Conservation (phyloP, 2,329 filamentous ascomycete species). For the Nigrograna mackinnonii region DNA sequence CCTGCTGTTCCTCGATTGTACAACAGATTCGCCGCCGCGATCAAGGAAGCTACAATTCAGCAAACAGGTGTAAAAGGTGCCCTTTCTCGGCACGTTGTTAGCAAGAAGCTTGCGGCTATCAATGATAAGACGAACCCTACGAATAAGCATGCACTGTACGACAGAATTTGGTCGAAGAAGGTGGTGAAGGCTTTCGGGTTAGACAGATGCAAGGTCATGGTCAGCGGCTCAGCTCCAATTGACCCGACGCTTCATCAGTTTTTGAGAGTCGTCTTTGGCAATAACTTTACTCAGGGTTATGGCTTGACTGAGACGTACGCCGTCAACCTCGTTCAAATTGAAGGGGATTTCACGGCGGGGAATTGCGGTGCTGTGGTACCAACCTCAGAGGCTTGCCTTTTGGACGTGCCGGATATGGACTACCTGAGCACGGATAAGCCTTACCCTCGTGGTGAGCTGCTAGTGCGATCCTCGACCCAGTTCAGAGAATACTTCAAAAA, state of each 20-base stretch:
- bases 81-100: constrained; percentile 77
- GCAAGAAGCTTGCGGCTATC: constrained; percentile 79
- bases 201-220: constrained; percentile 71
- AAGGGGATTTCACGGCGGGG: constrained; percentile 72
- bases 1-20: constrained; percentile 89
- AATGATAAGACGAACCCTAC: constrained; percentile 73
- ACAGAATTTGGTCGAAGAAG: constrained; percentile 90
- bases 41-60: constrained; percentile 78
- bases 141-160: constrained; percentile 77
- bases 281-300: constrained; percentile 83
- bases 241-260: constrained; percentile 89
- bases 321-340: constrained; percentile 69
- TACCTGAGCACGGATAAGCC: constrained; percentile 89
- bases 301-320: constrained; percentile 95
- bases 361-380: constrained; percentile 78
- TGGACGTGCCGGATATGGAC: constrained; percentile 91
- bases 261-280: constrained; percentile 79
- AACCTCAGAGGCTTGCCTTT: constrained; percentile 74
- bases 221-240: constrained; percentile 87
- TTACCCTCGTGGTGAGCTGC: constrained; percentile 84
- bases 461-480: constrained; percentile 77
- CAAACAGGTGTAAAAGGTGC: constrained; percentile 79
- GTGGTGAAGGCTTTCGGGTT: constrained; percentile 82
- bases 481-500: constrained; percentile 93
- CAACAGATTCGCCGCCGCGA: constrained; percentile 85